Conservation (phyloP, 257 asterid species). For the Forsythia suspensa region DNA sequence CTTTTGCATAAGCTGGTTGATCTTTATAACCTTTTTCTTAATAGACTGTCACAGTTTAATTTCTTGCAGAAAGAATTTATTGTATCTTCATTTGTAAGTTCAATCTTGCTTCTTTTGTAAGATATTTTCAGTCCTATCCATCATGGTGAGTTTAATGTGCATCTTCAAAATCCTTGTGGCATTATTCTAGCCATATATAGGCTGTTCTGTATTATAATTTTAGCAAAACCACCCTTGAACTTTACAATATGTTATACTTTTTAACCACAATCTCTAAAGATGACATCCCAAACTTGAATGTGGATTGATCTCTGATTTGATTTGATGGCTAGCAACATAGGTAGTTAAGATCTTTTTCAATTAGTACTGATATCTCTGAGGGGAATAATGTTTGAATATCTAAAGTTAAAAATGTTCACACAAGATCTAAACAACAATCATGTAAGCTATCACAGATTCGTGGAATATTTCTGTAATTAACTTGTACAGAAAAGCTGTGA, state of each 20-base stretch:
- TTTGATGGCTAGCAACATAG: background rate
- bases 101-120: too few species aligned
- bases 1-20: slow-evolving; percentile 1
- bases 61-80: background rate
- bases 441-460: too few species aligned
- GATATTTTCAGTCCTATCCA: too few species aligned
- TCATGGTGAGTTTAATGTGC: background rate
- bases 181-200: background rate
- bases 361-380: background rate
- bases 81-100: background rate
- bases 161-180: background rate
- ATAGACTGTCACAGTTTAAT: background rate
- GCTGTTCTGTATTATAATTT: background rate
- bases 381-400: background rate
- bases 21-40: slow-evolving; percentile 5
- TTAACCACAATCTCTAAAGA: background rate
- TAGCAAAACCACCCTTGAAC: background rate
- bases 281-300: background rate
- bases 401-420: background rate
- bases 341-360: background rate
- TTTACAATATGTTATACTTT: background rate
- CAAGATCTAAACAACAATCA: background rate
- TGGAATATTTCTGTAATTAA: too few species aligned
- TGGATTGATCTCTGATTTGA: background rate
- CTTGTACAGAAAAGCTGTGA: too few species aligned